Evolutionary conservation across 371 early-diverging fungal genomes (phyloP), one percentile per base, ranked within the genome.

Genomic region (Vairimorpha necatrix): DNA sequence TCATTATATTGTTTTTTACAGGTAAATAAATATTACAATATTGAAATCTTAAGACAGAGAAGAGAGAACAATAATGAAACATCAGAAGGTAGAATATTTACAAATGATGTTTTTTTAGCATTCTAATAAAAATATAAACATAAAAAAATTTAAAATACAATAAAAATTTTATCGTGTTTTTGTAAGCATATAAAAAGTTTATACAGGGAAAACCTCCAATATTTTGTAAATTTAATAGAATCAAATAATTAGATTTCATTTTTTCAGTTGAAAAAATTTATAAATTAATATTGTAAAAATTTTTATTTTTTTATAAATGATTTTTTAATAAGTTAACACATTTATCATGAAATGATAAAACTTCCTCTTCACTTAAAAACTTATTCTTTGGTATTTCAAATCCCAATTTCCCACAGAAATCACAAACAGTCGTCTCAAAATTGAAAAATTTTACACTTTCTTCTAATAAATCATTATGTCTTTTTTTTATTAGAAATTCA

Each of bases 341-440:
- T 11, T 50, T 11, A 50, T 50, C 50, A 50, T 50, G 50, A n/a
- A 50, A 50, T 13, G 50, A 50, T 50, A 50, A n/a, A 50, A 50
- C 22, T n/a, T 13, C 4, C 3, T 50, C 22, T n/a, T 50, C 13
- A 50, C 22, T 22, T 22, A 50, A n/a, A 13, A 50, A 4, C 22
- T 50, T 50, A 50, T 50, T 50, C n/a, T 13, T 50, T 3, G 50
- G 50, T 50, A 50, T 6, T n/a, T 50, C 50, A 11, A 13, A 50
- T 22, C n/a, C 50, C 14, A 50, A 13, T n/a, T 6, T 50, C 14
- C 50, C 50, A 50, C 50, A 50, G 22, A 11, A 50, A n/a, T 50
- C 50, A 50, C 50, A 50, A 6, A 50, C 4, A n/a, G n/a, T n/a
- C 4, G 4, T n/a, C 22, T 50, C 50, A 50, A 50, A 50, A 50